Evolutionary conservation across 768 basidiomycete genomes (phyloP).

Genomic region (Tylopilus intermedius): DNA sequence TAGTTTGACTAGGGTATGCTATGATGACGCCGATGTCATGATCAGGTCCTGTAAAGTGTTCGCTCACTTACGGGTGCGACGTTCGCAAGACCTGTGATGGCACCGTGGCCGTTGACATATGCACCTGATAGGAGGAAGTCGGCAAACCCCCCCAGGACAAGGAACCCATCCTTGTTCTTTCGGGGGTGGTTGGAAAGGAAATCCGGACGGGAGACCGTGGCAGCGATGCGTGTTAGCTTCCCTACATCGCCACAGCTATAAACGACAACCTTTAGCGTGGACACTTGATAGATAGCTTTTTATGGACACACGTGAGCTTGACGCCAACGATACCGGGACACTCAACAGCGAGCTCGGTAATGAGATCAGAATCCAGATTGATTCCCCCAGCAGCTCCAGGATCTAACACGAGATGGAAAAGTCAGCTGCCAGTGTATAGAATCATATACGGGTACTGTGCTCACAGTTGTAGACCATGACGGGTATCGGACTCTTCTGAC

Average conservation of each 20-base stretch:
- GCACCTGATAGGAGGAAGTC: constrained; percentile 78
- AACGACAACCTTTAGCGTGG: constrained; percentile 7
- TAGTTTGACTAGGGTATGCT: constrained; percentile 58
- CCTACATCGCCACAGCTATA: constrained; percentile 85
- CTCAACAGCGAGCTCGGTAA: constrained; percentile 71
- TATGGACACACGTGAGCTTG: constrained; percentile 72
- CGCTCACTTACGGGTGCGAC: constrained; percentile 58
- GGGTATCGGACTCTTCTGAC: constrained; percentile 77
- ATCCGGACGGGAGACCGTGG: constrained; percentile 50
- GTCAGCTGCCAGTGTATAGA: neutral
- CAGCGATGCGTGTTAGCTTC: constrained; percentile 81
- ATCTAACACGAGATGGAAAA: constrained; percentile 39
- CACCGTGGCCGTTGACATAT: constrained; percentile 75
- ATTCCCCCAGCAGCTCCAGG: constrained; percentile 87
- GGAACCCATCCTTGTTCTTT: constrained; percentile 62
- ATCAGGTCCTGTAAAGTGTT: neutral
- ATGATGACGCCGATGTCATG: constrained; percentile 7
- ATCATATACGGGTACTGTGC: constrained; percentile 16
- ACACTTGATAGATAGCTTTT: neutral
- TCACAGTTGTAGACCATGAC: constrained; percentile 86
- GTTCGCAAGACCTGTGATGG: constrained; percentile 87
- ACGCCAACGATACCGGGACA: constrained; percentile 79
- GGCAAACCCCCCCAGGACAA: constrained; percentile 80
- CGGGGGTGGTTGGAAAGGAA: constrained; percentile 63
- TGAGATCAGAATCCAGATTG: constrained; percentile 85